Evolutionary conservation across 345 rosid genomes (phyloP).

Genomic region (Eucalyptus rudis): DNA sequence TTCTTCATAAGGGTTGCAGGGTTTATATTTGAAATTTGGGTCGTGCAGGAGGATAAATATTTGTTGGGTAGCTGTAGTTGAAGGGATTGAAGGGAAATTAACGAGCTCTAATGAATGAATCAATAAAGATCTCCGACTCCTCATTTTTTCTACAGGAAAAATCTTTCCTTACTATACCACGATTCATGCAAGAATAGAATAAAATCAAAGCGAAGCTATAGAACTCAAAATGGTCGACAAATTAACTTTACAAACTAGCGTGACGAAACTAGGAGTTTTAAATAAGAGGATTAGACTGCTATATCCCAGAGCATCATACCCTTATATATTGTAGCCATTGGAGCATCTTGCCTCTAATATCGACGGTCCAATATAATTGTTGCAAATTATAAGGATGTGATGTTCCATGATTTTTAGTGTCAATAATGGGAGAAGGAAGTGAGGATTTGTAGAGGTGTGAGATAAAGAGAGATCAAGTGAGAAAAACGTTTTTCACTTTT

Average conservation of each 20-base stretch:
- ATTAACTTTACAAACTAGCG: background rate
- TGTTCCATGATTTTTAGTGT: background rate
- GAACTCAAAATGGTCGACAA: background rate
- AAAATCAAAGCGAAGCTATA: background rate
- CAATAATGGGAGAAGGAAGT: too few species aligned
- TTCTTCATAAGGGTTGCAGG: background rate
- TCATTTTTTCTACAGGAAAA: background rate
- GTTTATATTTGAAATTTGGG: background rate
- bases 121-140: background rate
- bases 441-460: accelerated
- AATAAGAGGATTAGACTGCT: background rate
- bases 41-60: background rate
- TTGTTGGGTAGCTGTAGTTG: background rate
- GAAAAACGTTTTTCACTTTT: accelerated
- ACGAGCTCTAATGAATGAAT: background rate
- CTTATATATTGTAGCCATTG: background rate
- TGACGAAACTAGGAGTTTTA: background rate
- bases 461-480: too few species aligned
- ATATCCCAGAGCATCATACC: background rate
- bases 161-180: background rate
- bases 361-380: background rate
- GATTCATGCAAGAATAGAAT: background rate
- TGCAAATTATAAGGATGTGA: background rate
- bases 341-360: background rate
- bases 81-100: background rate